These are phyloP conservation scores for Fusarium sp. DNA, from an alignment of 2,329 filamentous ascomycete genomes.

Conservation along the genomic window DNA sequence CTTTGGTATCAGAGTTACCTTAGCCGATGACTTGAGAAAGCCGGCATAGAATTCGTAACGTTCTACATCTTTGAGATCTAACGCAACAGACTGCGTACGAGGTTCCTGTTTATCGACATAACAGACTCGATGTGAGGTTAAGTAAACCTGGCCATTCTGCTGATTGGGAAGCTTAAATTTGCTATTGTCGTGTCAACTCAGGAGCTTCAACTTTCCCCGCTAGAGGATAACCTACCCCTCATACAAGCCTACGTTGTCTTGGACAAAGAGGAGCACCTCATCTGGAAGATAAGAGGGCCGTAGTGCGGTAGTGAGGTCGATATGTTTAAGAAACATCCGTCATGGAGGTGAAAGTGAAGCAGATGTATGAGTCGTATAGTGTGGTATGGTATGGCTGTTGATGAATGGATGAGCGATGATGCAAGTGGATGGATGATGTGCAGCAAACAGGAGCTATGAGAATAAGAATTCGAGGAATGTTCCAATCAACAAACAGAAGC, in stretches of 20 bases:
- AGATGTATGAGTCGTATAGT: slow-evolving; percentile 6
- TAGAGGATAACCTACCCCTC: slow-evolving; percentile 77
- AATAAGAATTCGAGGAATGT: background rate
- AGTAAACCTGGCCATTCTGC: slow-evolving; percentile 94
- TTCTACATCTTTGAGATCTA: slow-evolving; percentile 92
- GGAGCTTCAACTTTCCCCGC: background rate
- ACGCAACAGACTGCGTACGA: slow-evolving; percentile 82
- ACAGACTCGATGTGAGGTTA: slow-evolving; percentile 95
- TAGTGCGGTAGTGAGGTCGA: slow-evolving; percentile 96
- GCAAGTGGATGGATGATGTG: slow-evolving; percentile 31
- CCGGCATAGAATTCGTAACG: slow-evolving; percentile 91
- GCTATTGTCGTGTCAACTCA: slow-evolving; percentile 57
- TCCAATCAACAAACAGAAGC: background rate
- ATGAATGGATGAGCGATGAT: slow-evolving; percentile 30
- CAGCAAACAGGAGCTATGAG: slow-evolving; percentile 10
- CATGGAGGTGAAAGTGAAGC: slow-evolving; percentile 53
- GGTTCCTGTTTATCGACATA: slow-evolving; percentile 93
- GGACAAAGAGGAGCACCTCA: slow-evolving; percentile 94
- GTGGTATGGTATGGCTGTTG: background rate
- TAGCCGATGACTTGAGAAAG: slow-evolving; percentile 94
- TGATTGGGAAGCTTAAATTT: slow-evolving; percentile 96
- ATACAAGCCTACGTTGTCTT: slow-evolving; percentile 97
- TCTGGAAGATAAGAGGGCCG: slow-evolving; percentile 92
- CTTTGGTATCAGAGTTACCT: slow-evolving; percentile 90
- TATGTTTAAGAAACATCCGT: slow-evolving; percentile 97